Evolutionary conservation across 352 stramenopile genomes (phyloP).

Genomic region (Phytophthora fragariae): DNA sequence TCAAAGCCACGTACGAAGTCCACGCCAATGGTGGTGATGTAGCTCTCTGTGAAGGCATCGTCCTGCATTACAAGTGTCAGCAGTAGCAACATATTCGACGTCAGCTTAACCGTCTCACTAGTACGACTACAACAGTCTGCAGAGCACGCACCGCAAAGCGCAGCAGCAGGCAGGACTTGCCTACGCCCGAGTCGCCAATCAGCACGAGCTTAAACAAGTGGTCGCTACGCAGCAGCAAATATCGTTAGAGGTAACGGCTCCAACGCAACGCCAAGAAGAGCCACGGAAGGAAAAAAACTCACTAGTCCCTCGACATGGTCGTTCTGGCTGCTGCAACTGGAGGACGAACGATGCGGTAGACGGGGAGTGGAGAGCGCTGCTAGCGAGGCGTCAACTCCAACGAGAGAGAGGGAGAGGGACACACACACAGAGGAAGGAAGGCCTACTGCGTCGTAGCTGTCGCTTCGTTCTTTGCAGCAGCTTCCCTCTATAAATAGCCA

Average conservation of each 20-base stretch:
- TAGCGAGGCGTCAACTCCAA: conserved; percentile 6
- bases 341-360: neutral
- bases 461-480: conserved; percentile 11
- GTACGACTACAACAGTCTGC: neutral
- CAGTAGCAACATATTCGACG: neutral
- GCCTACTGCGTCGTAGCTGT: conserved; percentile 11
- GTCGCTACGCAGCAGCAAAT: conserved; percentile 56
- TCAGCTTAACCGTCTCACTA: neutral
- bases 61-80: conserved; percentile 58
- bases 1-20: conserved; percentile 88
- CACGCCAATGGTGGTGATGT: conserved; percentile 96
- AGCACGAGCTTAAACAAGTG: conserved; percentile 99
- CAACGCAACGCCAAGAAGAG: conserved; percentile 9
- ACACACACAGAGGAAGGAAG: conserved; percentile 15
- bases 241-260: conserved; percentile 23
- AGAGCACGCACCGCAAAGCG: conserved; percentile 94
- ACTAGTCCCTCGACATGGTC: conserved; percentile 87
- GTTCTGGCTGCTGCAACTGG: conserved; percentile 16
- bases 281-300: conserved; percentile 15
- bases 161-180: conserved; percentile 98
- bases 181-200: conserved; percentile 98
- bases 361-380: neutral
- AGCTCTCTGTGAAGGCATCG: conserved; percentile 98
- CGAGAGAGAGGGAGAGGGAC: neutral
- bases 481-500: conserved; percentile 38